Base-by-base conservation (phyloP, 495 filamentous ascomycete species). In the Penicillium pulvis region DNA sequence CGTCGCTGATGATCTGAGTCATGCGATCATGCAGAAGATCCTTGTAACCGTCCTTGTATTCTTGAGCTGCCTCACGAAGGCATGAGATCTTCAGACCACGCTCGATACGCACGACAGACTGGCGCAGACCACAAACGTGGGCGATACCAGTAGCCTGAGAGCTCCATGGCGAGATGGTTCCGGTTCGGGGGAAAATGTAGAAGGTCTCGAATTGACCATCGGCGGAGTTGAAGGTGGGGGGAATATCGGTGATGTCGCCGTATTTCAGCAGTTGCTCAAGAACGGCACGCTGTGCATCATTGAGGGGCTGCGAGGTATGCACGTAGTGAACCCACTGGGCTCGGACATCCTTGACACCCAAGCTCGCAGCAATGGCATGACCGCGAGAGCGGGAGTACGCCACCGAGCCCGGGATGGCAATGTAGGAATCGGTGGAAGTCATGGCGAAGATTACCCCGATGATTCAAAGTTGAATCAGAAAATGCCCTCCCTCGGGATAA, bases 81-180 rank as follows among this genome's bases (percentile, higher is more conserved):
- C 58, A 81, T 71, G 60, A 96, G 62, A 65, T 81, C 82, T 88
- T 83, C 64, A 92, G 85, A 35, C 91, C 93, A 47, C 95, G 84
- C 78, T 98, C 94, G 56, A 98, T 91, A 44, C 93, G 86, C 68
- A 89, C 83, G 39, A 97, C 83, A 44, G 81, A 75, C 23, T 85
- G 77, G 57, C 84, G 81, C 46, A 97, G 74, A 20, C 90, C 92
- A 71, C 93, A 97, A n/a, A 96, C 93, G 55, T 92, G 85, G 39
- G 93, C 87, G 70, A 98, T 97, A 65, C 85, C 91, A 39, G 93
- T 97, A 39, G 93, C 94, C 67, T 97, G 91, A 50, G 93, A 95
- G 70, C 90, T 96, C 94, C 94, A 98, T 73, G 94, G 94, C 39
- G 92, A 97, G 60, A 96, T 92, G 36, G 93, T 96, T 42, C 86